Base-by-base conservation (phyloP, 345 rosid genomes). In the Murraya koenigii region DNA sequence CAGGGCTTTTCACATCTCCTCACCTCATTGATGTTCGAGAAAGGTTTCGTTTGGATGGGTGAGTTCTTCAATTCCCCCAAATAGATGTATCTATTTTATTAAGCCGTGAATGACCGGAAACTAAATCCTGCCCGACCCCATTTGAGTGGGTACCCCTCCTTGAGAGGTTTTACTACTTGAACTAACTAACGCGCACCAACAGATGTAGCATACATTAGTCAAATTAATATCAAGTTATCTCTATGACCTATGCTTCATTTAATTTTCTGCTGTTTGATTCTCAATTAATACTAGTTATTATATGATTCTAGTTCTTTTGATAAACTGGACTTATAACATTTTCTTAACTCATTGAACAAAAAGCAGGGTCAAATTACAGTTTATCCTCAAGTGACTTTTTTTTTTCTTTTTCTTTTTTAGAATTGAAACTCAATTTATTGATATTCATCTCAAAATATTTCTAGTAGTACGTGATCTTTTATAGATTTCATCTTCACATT, bases 1-100 rank as follows among this genome's bases (percentile, higher is more conserved):
- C 97, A 17, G 98, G 99, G 63, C 92, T 96, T 64, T 96, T 96
- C 82, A 94, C 97, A 1, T 96, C 98, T 74, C 99, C 99, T 80
- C 98, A 92, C 82, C 95, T 96, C 75, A 88, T 94, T 17, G 97
- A 92, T 89, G 88, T 94, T 62, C 84, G 99, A 38, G 97, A 96
- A 87, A 89, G 99, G 78, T 96, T 96, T 77, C 93, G 91, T 65
- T 79, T 96, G 81, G 85, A 92, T 74, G 95, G 99, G 98, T 96
- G 76, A 89, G 89, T 66, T 77, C 77, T 72, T 74, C 59, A 66
- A 72, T 62, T 69, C 47, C 14, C n/a, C 25, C 22, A 23, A 54
- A 30, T 69, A 19, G 41, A 6, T 70, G 6, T 47, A 33, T 67
- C 10, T 19, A 64, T 68, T 67, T 66, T 44, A 0, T 44, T 13